Base-by-base conservation (phyloP, 2,329 filamentous ascomycete species). In the Ramularia collo-cygni region DNA sequence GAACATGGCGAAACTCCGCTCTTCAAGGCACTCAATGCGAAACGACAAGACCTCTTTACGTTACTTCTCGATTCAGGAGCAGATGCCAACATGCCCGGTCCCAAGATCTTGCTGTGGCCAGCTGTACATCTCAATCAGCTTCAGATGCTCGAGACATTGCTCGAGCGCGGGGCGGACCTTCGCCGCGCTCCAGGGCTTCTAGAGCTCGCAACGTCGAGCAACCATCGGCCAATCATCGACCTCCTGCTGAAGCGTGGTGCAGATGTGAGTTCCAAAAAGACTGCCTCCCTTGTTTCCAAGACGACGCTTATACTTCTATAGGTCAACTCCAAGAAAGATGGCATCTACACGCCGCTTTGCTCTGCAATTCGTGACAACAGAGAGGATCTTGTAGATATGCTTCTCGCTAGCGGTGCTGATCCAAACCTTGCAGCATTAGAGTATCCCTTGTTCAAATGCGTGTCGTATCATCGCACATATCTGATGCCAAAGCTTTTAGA, bases 361-460 rank as follows among this genome's bases (percentile, higher is more conserved):
- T 76, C 78, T 0, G 70, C 79, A 0, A 83, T 84, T 47, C 76
- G 80, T 16, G 80, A 84, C 58, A 75, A 83, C 55, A 71, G 75
- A 33, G 56, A 65, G 16, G 77, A 82, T 10, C 76, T 84, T 27
- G 70, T 84, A 36, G 64, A 73, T 12, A 70, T 82, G 10, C 68
- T 84, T 63, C 67, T 75, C 24, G 63, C 63, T 30, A 66, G 71
- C 21, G 69, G 67, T 6, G 74, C 72, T 4, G 64, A 75, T 47
- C 67, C 73, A 12, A 74, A 76, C 44, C 55, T 69, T 14, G 70
- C 70, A 5, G 77, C 78, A 1, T 71, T 74, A 32, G 79, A 83
- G 54, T 82, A 79, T 52, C 80, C 80, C 0, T 67, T 72, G 3
- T 83, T 79, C 68, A 83, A 83, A 57, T 83, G 79, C 46, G 71